A percentile compares a stretch with the other conserved stretches of the same genome.
Evolutionary conservation across 1,284 basidiomycete species (phyloP).

Genomic region (Apiotrichum porosum): DNA sequence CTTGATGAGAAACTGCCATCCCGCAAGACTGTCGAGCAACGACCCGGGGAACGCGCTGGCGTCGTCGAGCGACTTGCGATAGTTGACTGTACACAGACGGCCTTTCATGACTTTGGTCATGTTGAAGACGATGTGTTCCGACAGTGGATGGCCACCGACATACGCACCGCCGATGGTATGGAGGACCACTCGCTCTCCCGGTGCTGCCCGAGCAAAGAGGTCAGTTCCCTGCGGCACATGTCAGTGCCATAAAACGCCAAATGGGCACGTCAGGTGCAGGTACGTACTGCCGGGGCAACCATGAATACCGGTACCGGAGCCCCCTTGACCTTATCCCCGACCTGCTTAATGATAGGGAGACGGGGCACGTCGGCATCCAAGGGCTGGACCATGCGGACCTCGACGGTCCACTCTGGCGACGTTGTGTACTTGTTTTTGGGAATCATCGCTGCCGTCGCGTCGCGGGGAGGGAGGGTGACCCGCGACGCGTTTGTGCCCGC

Average conservation of each 20-base stretch:
- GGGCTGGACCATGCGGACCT: slow-evolving; percentile 2
- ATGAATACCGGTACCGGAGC: slow-evolving; percentile 4
- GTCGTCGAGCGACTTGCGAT: slow-evolving; percentile 13
- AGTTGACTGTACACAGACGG: slow-evolving; percentile 10
- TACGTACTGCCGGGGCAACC: slow-evolving; percentile 5
- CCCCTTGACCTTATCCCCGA: slow-evolving; percentile 3
- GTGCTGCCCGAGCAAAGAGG: slow-evolving; percentile 3
- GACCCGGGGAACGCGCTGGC: slow-evolving; percentile 8
- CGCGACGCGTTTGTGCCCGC: too few species aligned
- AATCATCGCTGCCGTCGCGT: too few species aligned
- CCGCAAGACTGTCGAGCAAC: slow-evolving; percentile 12
- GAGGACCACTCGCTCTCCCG: slow-evolving; percentile 8
- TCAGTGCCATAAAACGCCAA: too few species aligned
- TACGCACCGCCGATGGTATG: slow-evolving; percentile 16
- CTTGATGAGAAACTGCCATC: slow-evolving; percentile 9
- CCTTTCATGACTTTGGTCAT: neutral
- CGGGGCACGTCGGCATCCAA: neutral
- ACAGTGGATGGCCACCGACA: slow-evolving; percentile 8
- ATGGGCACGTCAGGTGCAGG: too few species aligned
- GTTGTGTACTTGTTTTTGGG: too few species aligned
- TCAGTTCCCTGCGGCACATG: neutral
- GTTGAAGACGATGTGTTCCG: slow-evolving; percentile 1
- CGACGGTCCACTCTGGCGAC: slow-evolving; percentile 4
- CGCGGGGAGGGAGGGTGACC: too few species aligned
- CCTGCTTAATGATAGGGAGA: neutral